These are phyloP conservation scores for Mycena filopes DNA, from an alignment of 768 basidiomycete genomes.

Conservation along the genomic window DNA sequence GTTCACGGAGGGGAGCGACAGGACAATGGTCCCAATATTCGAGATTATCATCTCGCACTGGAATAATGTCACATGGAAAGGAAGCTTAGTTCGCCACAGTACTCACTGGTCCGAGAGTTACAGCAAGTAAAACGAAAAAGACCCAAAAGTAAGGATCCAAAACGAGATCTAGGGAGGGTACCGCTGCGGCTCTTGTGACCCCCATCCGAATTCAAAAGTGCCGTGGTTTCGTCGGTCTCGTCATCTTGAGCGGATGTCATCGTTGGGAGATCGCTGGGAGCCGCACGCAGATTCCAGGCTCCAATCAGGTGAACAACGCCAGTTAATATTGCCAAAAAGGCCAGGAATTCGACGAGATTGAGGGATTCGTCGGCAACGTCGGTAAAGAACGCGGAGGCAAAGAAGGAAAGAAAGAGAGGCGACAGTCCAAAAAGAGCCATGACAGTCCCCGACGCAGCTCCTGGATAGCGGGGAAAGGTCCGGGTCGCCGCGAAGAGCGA, in stretches of 20 bases:
- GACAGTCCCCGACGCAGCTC: conserved; percentile 71
- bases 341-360: conserved; percentile 59
- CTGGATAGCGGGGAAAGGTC: conserved; percentile 72
- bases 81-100: conserved; percentile 41
- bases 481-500: conserved; percentile 80
- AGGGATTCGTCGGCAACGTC: conserved; percentile 53
- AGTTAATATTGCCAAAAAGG: conserved; percentile 65
- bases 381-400: conserved; percentile 74
- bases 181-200: conserved; percentile 19
- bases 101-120: conserved; percentile 78
- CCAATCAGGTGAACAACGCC: conserved; percentile 66
- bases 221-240: conserved; percentile 45
- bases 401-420: conserved; percentile 73
- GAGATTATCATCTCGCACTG: conserved; percentile 87
- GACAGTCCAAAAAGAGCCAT: conserved; percentile 86
- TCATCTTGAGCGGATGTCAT: conserved; percentile 2
- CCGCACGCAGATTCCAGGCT: conserved; percentile 50
- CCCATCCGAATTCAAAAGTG: conserved; percentile 39
- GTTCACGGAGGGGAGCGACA: conserved; percentile 61
- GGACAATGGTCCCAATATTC: conserved; percentile 81
- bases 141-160: conserved; percentile 72
- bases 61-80: background rate
- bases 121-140: conserved; percentile 59
- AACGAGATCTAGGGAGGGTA: conserved; percentile 56
- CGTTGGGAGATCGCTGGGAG: conserved; percentile 3